These are phyloP conservation scores for Neurospora tetraspora DNA, from an alignment of 495 filamentous ascomycete species.

Conservation along the genomic window DNA sequence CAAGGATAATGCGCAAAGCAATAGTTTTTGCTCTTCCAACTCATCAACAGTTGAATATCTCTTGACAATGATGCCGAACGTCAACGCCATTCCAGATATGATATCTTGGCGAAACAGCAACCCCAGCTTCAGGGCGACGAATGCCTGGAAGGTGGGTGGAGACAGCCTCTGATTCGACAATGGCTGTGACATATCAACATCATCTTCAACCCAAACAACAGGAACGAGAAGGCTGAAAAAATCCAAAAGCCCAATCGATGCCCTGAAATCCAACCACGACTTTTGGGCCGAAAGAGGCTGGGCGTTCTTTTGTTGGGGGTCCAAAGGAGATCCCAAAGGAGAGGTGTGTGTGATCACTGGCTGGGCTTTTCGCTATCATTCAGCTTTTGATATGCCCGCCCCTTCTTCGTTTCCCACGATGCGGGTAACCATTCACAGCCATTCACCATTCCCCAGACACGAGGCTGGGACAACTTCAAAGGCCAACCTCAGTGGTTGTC, in stretches of 20 bases:
- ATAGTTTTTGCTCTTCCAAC: not conserved
- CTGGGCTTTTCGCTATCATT: not conserved
- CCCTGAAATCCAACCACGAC: slow-evolving; percentile 3
- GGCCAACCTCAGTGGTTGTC: slow-evolving; percentile 7
- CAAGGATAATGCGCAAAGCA: not conserved
- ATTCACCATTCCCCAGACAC: slow-evolving; percentile 6
- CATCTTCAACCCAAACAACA: slow-evolving; percentile 13
- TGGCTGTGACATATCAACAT: slow-evolving; percentile 25
- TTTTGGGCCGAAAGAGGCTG: slow-evolving; percentile 17
- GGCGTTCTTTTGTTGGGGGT: not conserved
- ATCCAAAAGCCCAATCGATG: not conserved
- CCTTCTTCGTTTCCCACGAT: not conserved
- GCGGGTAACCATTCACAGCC: not conserved
- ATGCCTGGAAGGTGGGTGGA: slow-evolving; percentile 20
- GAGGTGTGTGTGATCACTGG: slow-evolving; percentile 11
- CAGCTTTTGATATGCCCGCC: not conserved
- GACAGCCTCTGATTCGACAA: slow-evolving; percentile 28
- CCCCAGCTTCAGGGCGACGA: not conserved
- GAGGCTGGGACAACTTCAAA: slow-evolving; percentile 8
- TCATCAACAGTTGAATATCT: not conserved
- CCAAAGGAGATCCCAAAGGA: slow-evolving; percentile 2
- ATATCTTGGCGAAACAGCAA: not conserved
- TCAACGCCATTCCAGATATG: not conserved
- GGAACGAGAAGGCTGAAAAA: slow-evolving; percentile 25
- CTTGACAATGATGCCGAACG: not conserved